Conservation (phyloP, 1,284 basidiomycete genomes). For the Chondrostereum purpureum region DNA sequence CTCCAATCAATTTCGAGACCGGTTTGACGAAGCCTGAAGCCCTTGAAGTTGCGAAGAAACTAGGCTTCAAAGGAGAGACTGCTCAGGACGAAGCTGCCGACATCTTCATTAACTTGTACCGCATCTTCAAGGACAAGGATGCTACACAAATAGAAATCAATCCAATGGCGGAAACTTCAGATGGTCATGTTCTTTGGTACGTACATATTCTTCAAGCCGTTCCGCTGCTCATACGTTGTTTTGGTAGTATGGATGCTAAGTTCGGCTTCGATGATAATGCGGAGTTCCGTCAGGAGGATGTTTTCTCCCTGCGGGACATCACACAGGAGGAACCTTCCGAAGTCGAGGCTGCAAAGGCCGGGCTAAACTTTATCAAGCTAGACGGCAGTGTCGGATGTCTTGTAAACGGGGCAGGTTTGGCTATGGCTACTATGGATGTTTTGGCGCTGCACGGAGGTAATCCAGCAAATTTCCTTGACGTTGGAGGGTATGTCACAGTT, state of each 20-base stretch:
- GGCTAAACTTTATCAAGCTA: conserved; percentile 99
- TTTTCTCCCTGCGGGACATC: conserved; percentile 88
- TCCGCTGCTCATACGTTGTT: conserved; percentile 9
- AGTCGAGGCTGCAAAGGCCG: conserved; percentile 91
- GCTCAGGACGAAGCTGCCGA: conserved; percentile 83
- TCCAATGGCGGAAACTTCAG: conserved; percentile 91
- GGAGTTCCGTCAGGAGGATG: conserved; percentile 91
- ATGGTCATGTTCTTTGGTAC: conserved; percentile 92
- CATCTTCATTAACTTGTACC: conserved; percentile 93
- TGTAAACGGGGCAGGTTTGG: conserved; percentile 97
- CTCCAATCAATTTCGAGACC: conserved; percentile 83
- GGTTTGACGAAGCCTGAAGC: conserved; percentile 77
- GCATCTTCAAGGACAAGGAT: conserved; percentile 98
- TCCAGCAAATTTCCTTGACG: conserved; percentile 98
- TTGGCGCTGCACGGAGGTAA: conserved; percentile 91
- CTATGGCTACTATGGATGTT: conserved; percentile 99
- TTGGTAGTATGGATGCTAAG: conserved; percentile 95
- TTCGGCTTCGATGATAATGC: conserved; percentile 99
- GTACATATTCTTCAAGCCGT: conserved; percentile 19
- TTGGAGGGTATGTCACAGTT: conserved; percentile 88
- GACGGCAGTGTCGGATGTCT: conserved; percentile 97
- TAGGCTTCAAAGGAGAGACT: conserved; percentile 78
- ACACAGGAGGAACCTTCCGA: conserved; percentile 97
- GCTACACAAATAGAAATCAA: conserved; percentile 99
- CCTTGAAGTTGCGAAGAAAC: conserved; percentile 77